Base-by-base conservation (phyloP, 768 basidiomycete genomes). In the Pleurotus cornucopiae region DNA sequence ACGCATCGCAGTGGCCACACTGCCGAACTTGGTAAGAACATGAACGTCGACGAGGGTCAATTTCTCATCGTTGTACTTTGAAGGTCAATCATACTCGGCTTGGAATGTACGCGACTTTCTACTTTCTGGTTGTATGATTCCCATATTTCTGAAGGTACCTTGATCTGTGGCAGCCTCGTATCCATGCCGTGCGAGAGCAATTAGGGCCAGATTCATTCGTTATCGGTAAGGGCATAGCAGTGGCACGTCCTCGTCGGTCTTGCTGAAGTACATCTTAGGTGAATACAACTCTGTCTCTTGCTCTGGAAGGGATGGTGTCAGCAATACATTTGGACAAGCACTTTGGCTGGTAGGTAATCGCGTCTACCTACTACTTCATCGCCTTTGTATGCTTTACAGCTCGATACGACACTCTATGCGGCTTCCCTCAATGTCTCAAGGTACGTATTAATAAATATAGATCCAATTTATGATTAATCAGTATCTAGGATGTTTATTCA, bases 271-370 rank as follows among this genome's bases (percentile, higher is more conserved):
- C 49, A 49, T 18, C 43, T 30, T 23, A 30, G 80, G 81, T 6
- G 80, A 82, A 64, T 81, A 79, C 58, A 83, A 80, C 57, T 81
- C 80, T 0, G 78, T 81, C 9, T 80, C 79, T 4, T 82, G 80
- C 53, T 75, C 76, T 11, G 81, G 81, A 4, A 74, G 69, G 51
- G 71, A 75, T 55, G 73, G 72, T 44, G 76, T 81, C 38, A 78
- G 75, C 62, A 78, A 81, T 58, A 81, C 81, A 2, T 80, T 82
- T 54, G 80, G 81, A 21, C 81, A 82, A 57, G 76, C 79, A 12
- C 67, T 82, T 30, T 81, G 80, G 80, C 67, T 82, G 48, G 75
- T 74, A 45, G 55, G 64, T 58, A 12, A 7, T 51, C 16, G 13
- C 6, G 7, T 2, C 2, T 5, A 34, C 13, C 23, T 2, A 11